A percentile compares a stretch with the other conserved stretches of the same genome.
These are phyloP conservation scores for Stephanodiscus minutulus DNA, from an alignment of 108 stramenopile species.

Conservation along the genomic window DNA sequence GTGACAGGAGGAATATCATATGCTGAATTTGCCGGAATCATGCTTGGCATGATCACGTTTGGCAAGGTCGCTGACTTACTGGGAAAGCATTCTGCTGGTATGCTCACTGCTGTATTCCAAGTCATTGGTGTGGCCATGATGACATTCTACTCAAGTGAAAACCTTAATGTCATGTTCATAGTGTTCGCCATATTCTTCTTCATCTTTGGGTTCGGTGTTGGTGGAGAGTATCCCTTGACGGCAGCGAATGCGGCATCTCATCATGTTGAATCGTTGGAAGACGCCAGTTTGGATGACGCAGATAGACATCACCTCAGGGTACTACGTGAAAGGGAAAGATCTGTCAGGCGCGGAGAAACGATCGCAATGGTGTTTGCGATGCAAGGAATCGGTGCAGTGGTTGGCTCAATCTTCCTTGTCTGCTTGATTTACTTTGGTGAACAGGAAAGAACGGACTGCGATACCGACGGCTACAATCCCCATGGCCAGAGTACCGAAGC, in stretches of 20 bases:
- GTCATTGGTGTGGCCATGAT: neutral
- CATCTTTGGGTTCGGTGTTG: slow-evolving; percentile 44
- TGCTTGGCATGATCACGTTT: slow-evolving; percentile 38
- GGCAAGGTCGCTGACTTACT: slow-evolving; percentile 21
- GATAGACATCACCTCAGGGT: slow-evolving; percentile 10
- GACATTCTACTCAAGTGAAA: slow-evolving; percentile 18
- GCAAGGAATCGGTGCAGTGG: slow-evolving; percentile 43
- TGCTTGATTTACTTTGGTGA: slow-evolving; percentile 29
- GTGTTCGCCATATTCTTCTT: slow-evolving; percentile 24
- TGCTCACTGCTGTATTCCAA: slow-evolving; percentile 11
- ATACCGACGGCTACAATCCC: slow-evolving; percentile 11
- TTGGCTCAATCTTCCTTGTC: slow-evolving; percentile 29
- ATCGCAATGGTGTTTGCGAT: slow-evolving; percentile 37
- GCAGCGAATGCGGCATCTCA: slow-evolving; percentile 26
- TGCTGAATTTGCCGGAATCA: slow-evolving; percentile 40
- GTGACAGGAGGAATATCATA: slow-evolving; percentile 14
- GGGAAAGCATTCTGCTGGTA: slow-evolving; percentile 18
- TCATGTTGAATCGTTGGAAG: slow-evolving; percentile 20
- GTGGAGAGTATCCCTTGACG: slow-evolving; percentile 30
- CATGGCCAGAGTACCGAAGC: slow-evolving; percentile 6
- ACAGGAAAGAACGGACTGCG: slow-evolving; percentile 13
- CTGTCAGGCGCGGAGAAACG: slow-evolving; percentile 27
- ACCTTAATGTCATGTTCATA: slow-evolving; percentile 2
- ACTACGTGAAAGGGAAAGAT: slow-evolving; percentile 9
- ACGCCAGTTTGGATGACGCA: slow-evolving; percentile 22